Percentiles rank a stretch among this genome's conserved stretches.
Conservation (phyloP, 2,329 filamentous ascomycete species). For the Mycosphaerella sp. region DNA sequence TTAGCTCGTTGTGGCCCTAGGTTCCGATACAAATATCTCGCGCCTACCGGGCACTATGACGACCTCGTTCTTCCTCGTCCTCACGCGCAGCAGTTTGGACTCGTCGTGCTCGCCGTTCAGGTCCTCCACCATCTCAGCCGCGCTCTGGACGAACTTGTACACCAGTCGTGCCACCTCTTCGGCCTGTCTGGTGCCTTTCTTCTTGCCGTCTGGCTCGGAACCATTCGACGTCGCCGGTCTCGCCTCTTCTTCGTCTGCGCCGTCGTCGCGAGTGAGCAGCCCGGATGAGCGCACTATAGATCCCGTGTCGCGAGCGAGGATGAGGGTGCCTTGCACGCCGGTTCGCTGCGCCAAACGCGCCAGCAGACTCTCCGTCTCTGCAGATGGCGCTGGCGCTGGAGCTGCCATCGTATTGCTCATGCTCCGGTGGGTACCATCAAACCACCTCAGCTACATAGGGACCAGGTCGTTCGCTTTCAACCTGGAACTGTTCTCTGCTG, state of each 20-base stretch:
- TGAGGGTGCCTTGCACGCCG: constrained; percentile 70
- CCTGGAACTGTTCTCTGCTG: too few relatives aligned
- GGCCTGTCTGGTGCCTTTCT: constrained; percentile 42
- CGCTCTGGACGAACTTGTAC: constrained; percentile 65
- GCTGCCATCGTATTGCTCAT: constrained; percentile 10
- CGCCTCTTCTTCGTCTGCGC: constrained; percentile 36
- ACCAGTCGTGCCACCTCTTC: constrained; percentile 71
- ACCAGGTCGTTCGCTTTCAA: background rate
- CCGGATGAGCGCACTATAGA: constrained; percentile 70
- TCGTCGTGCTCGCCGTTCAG: constrained; percentile 74
- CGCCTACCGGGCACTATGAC: constrained; percentile 63
- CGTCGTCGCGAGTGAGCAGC: constrained; percentile 54
- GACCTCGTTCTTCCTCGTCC: constrained; percentile 79
- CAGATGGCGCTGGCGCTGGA: constrained; percentile 34
- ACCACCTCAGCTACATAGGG: background rate
- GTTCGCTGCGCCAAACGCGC: constrained; percentile 68
- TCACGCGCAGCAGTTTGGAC: constrained; percentile 64
- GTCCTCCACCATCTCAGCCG: constrained; percentile 63
- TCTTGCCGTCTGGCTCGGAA: constrained; percentile 28
- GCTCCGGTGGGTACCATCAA: background rate
- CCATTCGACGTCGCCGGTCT: constrained; percentile 31
- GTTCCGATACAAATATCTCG: background rate
- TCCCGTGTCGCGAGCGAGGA: constrained; percentile 65
- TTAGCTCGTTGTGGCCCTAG: background rate
- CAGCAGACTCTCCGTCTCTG: constrained; percentile 59